These are phyloP conservation scores for Coniophora puteana DNA, from an alignment of 1,284 basidiomycete species.

Conservation along the genomic window DNA sequence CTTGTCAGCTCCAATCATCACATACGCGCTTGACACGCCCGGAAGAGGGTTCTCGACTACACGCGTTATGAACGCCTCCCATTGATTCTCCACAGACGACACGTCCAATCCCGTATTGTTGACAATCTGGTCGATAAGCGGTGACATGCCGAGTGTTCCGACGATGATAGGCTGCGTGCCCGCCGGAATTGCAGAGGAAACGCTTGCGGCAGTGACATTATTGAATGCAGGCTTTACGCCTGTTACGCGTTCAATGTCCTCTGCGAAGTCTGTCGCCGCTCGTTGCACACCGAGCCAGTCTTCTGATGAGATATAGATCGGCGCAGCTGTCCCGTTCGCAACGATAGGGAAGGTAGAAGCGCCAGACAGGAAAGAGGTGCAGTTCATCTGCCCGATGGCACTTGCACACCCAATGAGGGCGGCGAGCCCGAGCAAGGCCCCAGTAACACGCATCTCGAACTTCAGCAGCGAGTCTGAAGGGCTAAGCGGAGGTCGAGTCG, in stretches of 20 bases:
- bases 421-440: background rate
- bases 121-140: conserved; percentile 53
- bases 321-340: conserved; percentile 39
- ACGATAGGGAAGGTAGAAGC: conserved; percentile 39
- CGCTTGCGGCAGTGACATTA: conserved; percentile 43
- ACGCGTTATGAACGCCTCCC: conserved; percentile 57
- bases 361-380: conserved; percentile 27
- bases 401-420: background rate
- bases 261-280: conserved; percentile 55
- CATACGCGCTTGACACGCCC: conserved; percentile 56
- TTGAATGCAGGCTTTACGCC: conserved; percentile 44
- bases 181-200: conserved; percentile 13
- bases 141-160: conserved; percentile 62
- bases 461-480: too few relatives aligned
- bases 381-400: conserved; percentile 31
- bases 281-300: conserved; percentile 65
- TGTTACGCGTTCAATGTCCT: conserved; percentile 60
- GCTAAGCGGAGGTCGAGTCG: too few relatives aligned
- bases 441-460: too few relatives aligned
- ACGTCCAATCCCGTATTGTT: conserved; percentile 51
- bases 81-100: conserved; percentile 53
- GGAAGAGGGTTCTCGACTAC: conserved; percentile 55
- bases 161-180: conserved; percentile 49
- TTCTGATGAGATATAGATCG: conserved; percentile 48
- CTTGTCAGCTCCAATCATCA: conserved; percentile 65